These are phyloP conservation scores for Quaeritorhiza haematococci DNA, from an alignment of 371 early-diverging fungal genomes.

Conservation along the genomic window DNA sequence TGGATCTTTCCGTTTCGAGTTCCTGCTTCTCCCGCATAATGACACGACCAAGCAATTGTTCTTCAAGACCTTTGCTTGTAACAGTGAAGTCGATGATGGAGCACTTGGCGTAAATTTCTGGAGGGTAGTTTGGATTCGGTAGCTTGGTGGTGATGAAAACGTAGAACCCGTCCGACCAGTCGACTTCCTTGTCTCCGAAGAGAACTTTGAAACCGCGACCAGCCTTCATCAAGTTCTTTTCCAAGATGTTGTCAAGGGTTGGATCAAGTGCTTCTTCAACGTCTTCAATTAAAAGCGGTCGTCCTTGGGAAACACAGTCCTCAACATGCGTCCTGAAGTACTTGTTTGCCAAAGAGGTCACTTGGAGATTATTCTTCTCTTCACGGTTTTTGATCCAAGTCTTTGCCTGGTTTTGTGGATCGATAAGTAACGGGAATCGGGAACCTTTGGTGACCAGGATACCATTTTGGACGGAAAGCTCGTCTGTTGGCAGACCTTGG, in stretches of 20 bases:
- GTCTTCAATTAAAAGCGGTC: constrained; percentile 58
- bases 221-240: constrained; percentile 54
- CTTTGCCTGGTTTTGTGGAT: constrained; percentile 60
- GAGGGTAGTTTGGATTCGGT: constrained; percentile 58
- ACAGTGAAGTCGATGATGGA: constrained; percentile 61
- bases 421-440: constrained; percentile 55
- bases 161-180: constrained; percentile 49
- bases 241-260: constrained; percentile 56
- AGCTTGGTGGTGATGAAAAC: constrained; percentile 57
- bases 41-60: constrained; percentile 58
- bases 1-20: constrained; percentile 55
- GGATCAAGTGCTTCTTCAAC: constrained; percentile 57
- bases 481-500: constrained; percentile 61
- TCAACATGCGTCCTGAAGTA: constrained; percentile 57
- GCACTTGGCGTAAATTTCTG: constrained; percentile 58
- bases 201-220: constrained; percentile 51
- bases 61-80: constrained; percentile 54
- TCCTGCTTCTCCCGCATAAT: constrained; percentile 62
- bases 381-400: constrained; percentile 57
- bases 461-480: constrained; percentile 58
- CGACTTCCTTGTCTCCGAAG: constrained; percentile 59
- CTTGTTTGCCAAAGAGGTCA: constrained; percentile 48
- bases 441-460: constrained; percentile 54
- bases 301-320: constrained; percentile 49
- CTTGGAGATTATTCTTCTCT: constrained; percentile 49